Evolutionary conservation across 768 basidiomycete species (phyloP), one percentile per base, ranked within the genome.

Genomic region (Hysterangium stoloniferum): DNA sequence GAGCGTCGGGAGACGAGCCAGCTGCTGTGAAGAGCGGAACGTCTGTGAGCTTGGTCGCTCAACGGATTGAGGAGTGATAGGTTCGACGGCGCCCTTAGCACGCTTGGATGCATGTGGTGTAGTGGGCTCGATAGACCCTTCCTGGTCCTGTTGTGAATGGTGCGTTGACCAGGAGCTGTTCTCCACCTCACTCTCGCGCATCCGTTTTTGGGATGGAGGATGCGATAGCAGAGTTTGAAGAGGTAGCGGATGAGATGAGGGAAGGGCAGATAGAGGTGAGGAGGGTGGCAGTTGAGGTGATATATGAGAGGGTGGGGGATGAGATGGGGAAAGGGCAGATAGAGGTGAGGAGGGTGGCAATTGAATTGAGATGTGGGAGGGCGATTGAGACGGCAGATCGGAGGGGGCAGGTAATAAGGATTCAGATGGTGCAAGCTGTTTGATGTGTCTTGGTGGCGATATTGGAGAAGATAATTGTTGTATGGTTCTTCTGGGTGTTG

Each of bases 41-140:
- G 22, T 29, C 32, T 49, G 48, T 13, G 48, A 49, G n/a, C 29
- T 41, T 27, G 36, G 38, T 17, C 49, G 24, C 7, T 19, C 12
- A 27, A 51, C 49, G 15, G 49, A 51, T 27, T 41, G 28, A 3
- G 49, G 49, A 28, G 49, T 51, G 37, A 51, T 51, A 22, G 49
- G 49, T 33, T 51, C 49, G 31, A 41, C 20, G 11, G 13, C 19
- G 2, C 20, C 22, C 20, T 25, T 27, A 9, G 31, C 12, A 11
- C 25, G 2, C 31, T 51, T 51, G 4, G 13, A 29, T 7, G 17
- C 34, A 28, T 19, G 38, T 22, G 49, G 49, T 3, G 49, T 51
- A 15, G 31, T 33, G 22, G 38, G 48, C 19, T 17, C 25, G n/a
- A n/a, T n/a, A n/a, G n/a, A n/a, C n/a, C n/a, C n/a, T n/a, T n/a